phyloP scores from a whole-genome alignment of 2,329 filamentous ascomycete species.

The Parasarocladium wereldwijsianum region DNA sequence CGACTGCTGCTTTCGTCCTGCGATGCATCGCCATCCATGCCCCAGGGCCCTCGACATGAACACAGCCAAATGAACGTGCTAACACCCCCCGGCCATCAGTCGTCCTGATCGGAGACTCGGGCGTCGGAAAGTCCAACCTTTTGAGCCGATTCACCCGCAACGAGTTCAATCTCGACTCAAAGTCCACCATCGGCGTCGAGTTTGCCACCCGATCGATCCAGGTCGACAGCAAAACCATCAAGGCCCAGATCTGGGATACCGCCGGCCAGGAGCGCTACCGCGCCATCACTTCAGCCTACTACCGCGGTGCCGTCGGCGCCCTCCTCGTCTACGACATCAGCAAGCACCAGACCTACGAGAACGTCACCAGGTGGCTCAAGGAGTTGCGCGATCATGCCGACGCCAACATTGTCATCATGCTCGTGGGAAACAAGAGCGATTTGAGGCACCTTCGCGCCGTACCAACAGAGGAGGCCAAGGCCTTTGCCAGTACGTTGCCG shows the following conservation, averaged over 20 bases:
- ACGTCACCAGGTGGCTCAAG: slow-evolving; percentile 97
- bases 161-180: slow-evolving; percentile 99
- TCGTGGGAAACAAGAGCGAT: slow-evolving; percentile 99
- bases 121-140: slow-evolving; percentile 99
- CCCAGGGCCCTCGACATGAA: too few relatives aligned
- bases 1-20: slow-evolving; percentile 8
- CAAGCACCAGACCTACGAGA: slow-evolving; percentile 99
- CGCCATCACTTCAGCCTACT: slow-evolving; percentile 98
- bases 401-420: slow-evolving; percentile 98
- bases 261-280: slow-evolving; percentile 98
- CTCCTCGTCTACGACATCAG: slow-evolving; percentile 98
- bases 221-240: slow-evolving; percentile 99
- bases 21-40: slow-evolving; percentile 8
- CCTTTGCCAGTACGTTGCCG: slow-evolving; percentile 69
- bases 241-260: slow-evolving; percentile 99
- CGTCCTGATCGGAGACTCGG: slow-evolving; percentile 97
- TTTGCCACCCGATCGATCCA: slow-evolving; percentile 98
- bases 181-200: slow-evolving; percentile 98
- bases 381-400: slow-evolving; percentile 96
- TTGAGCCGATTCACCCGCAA: slow-evolving; percentile 98
- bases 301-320: slow-evolving; percentile 91
- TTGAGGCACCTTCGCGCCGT: slow-evolving; percentile 95
- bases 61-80: too few relatives aligned
- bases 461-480: slow-evolving; percentile 93
- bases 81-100: slow-evolving; percentile 39